A percentile compares a stretch with the other conserved stretches of the same genome.
Conservation (phyloP, 2,329 filamentous ascomycete species). For the Scedosporium minutisporum region DNA sequence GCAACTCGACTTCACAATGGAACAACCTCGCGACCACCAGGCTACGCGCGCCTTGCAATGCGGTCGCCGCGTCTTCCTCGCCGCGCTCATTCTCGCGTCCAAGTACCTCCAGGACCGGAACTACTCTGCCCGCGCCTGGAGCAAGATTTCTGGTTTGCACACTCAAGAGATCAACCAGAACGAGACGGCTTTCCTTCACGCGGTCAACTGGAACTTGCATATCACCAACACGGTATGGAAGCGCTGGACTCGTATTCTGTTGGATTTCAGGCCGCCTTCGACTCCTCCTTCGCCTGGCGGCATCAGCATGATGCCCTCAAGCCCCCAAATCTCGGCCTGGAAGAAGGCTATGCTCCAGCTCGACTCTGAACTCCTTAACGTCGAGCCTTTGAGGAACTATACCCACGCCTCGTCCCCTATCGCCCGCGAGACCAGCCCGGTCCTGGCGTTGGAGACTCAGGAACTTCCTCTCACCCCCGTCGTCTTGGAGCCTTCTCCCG, state of each 20-base stretch:
- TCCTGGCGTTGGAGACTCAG: constrained; percentile 2
- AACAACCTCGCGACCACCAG: constrained; percentile 65
- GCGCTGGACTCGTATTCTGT: constrained; percentile 85
- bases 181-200: constrained; percentile 81
- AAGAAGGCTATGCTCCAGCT: constrained; percentile 48
- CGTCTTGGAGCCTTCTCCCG: constrained; percentile 37
- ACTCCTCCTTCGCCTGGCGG: constrained; percentile 40
- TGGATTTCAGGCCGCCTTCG: constrained; percentile 71
- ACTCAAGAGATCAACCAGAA: constrained; percentile 94
- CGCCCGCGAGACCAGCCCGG: constrained; percentile 1
- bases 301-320: constrained; percentile 1
- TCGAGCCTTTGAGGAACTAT: constrained; percentile 35
- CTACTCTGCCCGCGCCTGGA: constrained; percentile 96
- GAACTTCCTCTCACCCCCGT: constrained; percentile 21
- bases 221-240: constrained; percentile 83
- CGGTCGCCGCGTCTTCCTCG: constrained; percentile 93
- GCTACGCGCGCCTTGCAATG: constrained; percentile 79
- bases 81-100: constrained; percentile 87
- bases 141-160: constrained; percentile 95
- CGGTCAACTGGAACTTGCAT: constrained; percentile 91
- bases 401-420: background rate
- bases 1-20: constrained; percentile 73
- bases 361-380: constrained; percentile 48
- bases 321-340: constrained; percentile 26
- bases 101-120: constrained; percentile 98